phyloP scores from a whole-genome alignment of 495 filamentous ascomycete species.

The Oidiodendron maius region DNA sequence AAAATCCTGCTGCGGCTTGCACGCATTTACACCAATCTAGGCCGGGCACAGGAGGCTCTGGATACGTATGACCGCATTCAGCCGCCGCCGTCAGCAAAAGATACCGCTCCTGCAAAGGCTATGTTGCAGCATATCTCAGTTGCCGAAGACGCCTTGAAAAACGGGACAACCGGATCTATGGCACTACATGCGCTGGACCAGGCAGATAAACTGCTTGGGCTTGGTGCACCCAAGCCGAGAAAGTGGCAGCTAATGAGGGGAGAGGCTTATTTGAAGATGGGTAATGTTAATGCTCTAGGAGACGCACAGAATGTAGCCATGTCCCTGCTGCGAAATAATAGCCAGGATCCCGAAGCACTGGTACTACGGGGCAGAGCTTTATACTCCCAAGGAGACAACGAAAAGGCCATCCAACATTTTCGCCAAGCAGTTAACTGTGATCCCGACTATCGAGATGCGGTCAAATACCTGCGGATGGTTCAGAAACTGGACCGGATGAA shows the following conservation, averaged over 20 bases:
- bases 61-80: constrained; percentile 66
- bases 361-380: constrained; percentile 82
- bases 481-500: constrained; percentile 91
- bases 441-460: constrained; percentile 80
- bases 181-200: constrained; percentile 85
- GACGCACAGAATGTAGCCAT: constrained; percentile 93
- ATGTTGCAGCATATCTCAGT: constrained; percentile 80
- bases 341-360: constrained; percentile 86
- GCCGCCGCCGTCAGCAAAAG: constrained; percentile 74
- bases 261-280: constrained; percentile 93
- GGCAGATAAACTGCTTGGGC: constrained; percentile 72
- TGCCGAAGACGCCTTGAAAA: constrained; percentile 67
- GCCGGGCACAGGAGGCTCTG: constrained; percentile 78
- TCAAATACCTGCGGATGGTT: constrained; percentile 77
- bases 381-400: constrained; percentile 89
- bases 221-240: constrained; percentile 67
- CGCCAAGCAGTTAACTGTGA: constrained; percentile 84
- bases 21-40: constrained; percentile 80
- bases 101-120: constrained; percentile 68
- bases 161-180: constrained; percentile 79
- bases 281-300: constrained; percentile 77
- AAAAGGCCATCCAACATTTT: constrained; percentile 91
- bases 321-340: constrained; percentile 75
- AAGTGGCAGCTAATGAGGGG: constrained; percentile 92
- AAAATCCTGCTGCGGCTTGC: constrained; percentile 87